These are phyloP conservation scores for Pyrenula aspistea DNA, from an alignment of 495 filamentous ascomycete genomes.

Conservation along the genomic window DNA sequence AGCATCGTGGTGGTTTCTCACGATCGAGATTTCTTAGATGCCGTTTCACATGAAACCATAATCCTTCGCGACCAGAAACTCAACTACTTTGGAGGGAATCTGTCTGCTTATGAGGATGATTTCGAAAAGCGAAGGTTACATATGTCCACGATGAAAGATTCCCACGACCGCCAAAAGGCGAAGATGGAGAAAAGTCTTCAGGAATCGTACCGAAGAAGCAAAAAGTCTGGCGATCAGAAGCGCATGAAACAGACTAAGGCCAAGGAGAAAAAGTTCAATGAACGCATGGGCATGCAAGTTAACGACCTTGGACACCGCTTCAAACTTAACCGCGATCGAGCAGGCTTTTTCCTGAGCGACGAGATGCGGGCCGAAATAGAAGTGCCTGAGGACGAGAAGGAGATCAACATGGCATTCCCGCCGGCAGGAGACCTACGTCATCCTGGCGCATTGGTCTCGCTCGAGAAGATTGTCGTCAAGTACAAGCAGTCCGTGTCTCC, in stretches of 20 bases:
- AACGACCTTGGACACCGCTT: conserved; percentile 58
- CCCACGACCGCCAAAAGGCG: conserved; percentile 60
- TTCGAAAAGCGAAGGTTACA: conserved; percentile 51
- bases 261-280: conserved; percentile 69
- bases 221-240: conserved; percentile 63
- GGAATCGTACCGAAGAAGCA: conserved; percentile 56
- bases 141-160: conserved; percentile 63
- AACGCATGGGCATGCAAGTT: conserved; percentile 63
- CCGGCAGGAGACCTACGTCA: conserved; percentile 56
- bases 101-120: conserved; percentile 54
- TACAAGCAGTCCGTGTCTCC: conserved; percentile 31
- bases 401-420: conserved; percentile 42
- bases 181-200: conserved; percentile 67
- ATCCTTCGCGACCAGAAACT: conserved; percentile 57
- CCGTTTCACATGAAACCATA: conserved; percentile 63
- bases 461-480: conserved; percentile 51
- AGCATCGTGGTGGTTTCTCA: conserved; percentile 68
- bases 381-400: conserved; percentile 51
- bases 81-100: conserved; percentile 57
- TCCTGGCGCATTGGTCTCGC: conserved; percentile 55
- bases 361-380: conserved; percentile 53
- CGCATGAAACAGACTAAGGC: conserved; percentile 68
- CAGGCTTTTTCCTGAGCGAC: conserved; percentile 36
- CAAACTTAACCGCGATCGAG: conserved; percentile 64
- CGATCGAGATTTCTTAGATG: conserved; percentile 62